phyloP scores from a whole-genome alignment of 805 yeast genomes.

The Ogataea glucozyma region DNA sequence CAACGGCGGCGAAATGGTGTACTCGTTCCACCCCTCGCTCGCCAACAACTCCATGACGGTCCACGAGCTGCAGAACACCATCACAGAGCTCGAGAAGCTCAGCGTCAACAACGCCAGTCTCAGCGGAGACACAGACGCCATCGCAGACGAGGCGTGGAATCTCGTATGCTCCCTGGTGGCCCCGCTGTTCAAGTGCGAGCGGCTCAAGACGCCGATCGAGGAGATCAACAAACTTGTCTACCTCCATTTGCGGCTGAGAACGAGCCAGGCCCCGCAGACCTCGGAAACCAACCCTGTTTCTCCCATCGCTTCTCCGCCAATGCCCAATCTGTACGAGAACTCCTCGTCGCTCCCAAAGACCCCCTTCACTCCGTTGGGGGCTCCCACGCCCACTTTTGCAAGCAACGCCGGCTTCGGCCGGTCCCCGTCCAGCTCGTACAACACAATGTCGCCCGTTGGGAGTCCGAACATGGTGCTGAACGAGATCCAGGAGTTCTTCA shows the following conservation, averaged over 20 bases:
- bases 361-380: slow-evolving; percentile 24
- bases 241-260: slow-evolving; percentile 33
- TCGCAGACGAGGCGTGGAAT: slow-evolving; percentile 53
- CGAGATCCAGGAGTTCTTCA: slow-evolving; percentile 48
- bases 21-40: slow-evolving; percentile 38
- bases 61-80: slow-evolving; percentile 33
- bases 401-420: slow-evolving; percentile 11
- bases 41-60: slow-evolving; percentile 29
- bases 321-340: no score
- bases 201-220: slow-evolving; percentile 53
- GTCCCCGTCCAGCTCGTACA: slow-evolving; percentile 23
- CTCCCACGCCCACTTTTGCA: slow-evolving; percentile 27
- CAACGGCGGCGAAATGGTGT: slow-evolving; percentile 37
- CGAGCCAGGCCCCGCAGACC: slow-evolving; percentile 8
- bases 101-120: slow-evolving; percentile 29
- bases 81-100: slow-evolving; percentile 32
- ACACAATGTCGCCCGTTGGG: slow-evolving; percentile 20
- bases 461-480: slow-evolving; percentile 40
- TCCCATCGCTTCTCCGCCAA: slow-evolving; percentile 14
- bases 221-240: slow-evolving; percentile 53
- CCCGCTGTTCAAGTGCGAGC: slow-evolving; percentile 52
- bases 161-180: slow-evolving; percentile 42
- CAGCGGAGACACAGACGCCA: slow-evolving; percentile 39
- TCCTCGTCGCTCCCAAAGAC: slow-evolving; percentile 7
- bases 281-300: slow-evolving; percentile 11